Evolutionary conservation across 805 yeast species (phyloP), one percentile per base, ranked within the genome.

Genomic region (Starmerella davenportii): DNA sequence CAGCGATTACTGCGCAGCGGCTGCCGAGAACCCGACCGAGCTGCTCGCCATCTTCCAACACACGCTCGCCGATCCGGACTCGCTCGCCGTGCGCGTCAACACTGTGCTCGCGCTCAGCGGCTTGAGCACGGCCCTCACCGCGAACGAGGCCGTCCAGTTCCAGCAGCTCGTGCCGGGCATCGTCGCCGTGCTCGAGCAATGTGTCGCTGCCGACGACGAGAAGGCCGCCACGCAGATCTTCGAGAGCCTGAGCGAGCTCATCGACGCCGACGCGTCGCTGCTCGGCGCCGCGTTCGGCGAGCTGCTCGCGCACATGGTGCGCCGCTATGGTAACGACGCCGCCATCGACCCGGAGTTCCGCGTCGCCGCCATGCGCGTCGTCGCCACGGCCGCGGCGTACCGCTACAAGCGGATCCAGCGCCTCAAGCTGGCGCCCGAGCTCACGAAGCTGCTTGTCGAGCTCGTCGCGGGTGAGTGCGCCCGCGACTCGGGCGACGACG

Each of bases 31-130:
- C 37, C 65, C 68, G 37, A 71, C 68, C 51, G 79, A 79, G 47
- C 72, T 90, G 58, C 65, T 90, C 55, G 60, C 69, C 35, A 64
- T 90, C 48, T 80, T 87, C 55, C 57, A 74, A 24, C 63, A 64
- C 38, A 78, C 93, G 41, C 68, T 85, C 51, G 60, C 60, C 40
- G 75, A 71, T 46, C 58, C 66, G 17, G 62, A 68, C 38, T 74
- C 87, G 19, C 64, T 69, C 43, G 81, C 76, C 41, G 75, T 81
- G 39, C 79, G 93, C 58, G 76, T 82, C 34, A 74, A 81, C 50
- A 71, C 95, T 28, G 79, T 84, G 27, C 70, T 76, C 49, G 87
- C 87, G 24, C 66, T 90, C 51, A 85, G 76, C 46, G 74, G 82
- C 42, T 69, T 85, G 27, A 90, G 79, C 55, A 39, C 43, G 24